Conservation (phyloP, 2,329 filamentous ascomycete species). For the Aspergillus amoenus region DNA sequence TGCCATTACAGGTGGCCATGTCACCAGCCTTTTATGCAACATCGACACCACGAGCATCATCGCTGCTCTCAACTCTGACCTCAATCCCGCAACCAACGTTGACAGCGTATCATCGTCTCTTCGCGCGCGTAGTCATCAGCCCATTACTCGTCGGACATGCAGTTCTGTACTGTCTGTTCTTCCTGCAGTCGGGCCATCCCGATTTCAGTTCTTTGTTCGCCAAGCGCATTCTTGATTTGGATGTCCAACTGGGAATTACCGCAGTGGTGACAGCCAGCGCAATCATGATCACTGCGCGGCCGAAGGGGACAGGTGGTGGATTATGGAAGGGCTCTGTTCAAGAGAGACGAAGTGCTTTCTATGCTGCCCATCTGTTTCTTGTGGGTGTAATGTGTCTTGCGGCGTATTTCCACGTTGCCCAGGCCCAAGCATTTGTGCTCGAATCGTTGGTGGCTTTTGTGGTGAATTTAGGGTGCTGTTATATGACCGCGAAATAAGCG, state of each 20-base stretch:
- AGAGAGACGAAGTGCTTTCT: constrained; percentile 50
- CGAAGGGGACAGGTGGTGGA: constrained; percentile 31
- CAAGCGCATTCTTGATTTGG: constrained; percentile 56
- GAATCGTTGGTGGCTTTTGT: constrained; percentile 50
- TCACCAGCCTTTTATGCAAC: constrained; percentile 40
- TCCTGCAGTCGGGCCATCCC: constrained; percentile 46
- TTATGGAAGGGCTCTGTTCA: constrained; percentile 20
- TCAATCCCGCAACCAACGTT: constrained; percentile 55
- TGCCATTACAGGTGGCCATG: constrained; percentile 61
- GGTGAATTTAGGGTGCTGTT: constrained; percentile 40
- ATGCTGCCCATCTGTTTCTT: constrained; percentile 54
- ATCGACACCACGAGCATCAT: constrained; percentile 47
- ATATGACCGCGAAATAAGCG: constrained; percentile 12
- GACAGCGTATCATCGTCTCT: constrained; percentile 58
- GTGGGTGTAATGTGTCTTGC: constrained; percentile 50
- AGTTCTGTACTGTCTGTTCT: constrained; percentile 58
- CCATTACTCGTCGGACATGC: constrained; percentile 54
- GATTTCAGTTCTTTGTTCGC: constrained; percentile 43
- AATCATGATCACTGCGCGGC: constrained; percentile 50
- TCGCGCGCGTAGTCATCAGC: constrained; percentile 55
- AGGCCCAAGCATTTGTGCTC: constrained; percentile 55
- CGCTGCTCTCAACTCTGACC: constrained; percentile 53
- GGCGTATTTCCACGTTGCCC: constrained; percentile 56
- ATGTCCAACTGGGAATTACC: constrained; percentile 57
- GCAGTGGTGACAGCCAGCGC: constrained; percentile 49